Base-by-base conservation (phyloP, 2,329 filamentous ascomycete species). In the Paramyrothecium roridum region DNA sequence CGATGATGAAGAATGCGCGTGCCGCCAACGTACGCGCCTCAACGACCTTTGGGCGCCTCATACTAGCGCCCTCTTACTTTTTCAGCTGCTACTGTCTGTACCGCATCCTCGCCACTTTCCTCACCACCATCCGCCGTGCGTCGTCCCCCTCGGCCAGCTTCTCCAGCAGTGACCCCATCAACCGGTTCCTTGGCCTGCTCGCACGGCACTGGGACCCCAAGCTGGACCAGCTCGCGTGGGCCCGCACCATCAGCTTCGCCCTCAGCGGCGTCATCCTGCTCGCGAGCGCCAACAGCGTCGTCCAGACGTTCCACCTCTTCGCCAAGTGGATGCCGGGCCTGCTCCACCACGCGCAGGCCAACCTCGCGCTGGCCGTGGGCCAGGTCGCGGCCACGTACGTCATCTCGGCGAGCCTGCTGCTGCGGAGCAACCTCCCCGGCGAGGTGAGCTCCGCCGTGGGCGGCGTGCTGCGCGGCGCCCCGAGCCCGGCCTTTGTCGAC, bases 1-100 rank as follows among this genome's bases (percentile, higher is more conserved):
- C 82, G 10, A 70, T 85, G 12, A 78, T 96, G 47, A 84, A 85
- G 56, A 80, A 76, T 22, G 81, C 87, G 13, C 80, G 86, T 23
- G 81, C 83, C 2, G 82, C 82, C 12, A 87, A 89, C 55, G 80
- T 84, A 34, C 84, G 88, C 48, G 84, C 88, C 1, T 82, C 85
- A 33, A 93, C 90, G 0, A 69, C 80, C 0, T 57, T 86, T 16
- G 91, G 91, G 7, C 84, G 83, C 48, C 58, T 91, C 2, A 70
- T 90, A 40, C 77, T 87, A 23, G 68, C 83, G 16, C 86, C 75
- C 1, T 82, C 86, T 47, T 88, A 89, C 59, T 72, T 79, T 21
- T 96, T 96, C 70, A 87, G 89, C 53, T 60, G 88, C 50, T 96
- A 96, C 78, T 96, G 91, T 75, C 75, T 93, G 34, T 96, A 95